phyloP scores from a whole-genome alignment of 1,284 basidiomycete genomes.

The Cryptococcus deneoformans region DNA sequence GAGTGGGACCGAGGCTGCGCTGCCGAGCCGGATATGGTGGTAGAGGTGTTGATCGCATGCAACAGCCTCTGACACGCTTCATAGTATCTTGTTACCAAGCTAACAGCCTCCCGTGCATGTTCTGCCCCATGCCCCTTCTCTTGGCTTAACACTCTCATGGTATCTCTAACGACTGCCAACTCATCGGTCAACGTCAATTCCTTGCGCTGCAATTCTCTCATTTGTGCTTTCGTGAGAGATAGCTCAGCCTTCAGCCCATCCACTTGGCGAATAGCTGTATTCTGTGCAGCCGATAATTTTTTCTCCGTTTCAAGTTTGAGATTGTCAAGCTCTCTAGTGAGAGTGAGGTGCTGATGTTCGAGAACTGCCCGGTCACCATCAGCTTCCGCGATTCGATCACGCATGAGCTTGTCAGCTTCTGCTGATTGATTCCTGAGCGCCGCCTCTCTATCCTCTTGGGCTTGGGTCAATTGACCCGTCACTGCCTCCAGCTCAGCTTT shows the following conservation, averaged over 20 bases:
- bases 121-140: constrained; percentile 32
- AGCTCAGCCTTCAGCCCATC: constrained; percentile 50
- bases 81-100: constrained; percentile 40
- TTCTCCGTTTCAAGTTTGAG: constrained; percentile 37
- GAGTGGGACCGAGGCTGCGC: constrained; percentile 13
- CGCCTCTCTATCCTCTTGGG: constrained; percentile 69
- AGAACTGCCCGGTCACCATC: constrained; percentile 86
- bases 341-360: constrained; percentile 77
- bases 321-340: constrained; percentile 55
- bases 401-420: constrained; percentile 77
- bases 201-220: constrained; percentile 42
- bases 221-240: constrained; percentile 43
- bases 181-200: constrained; percentile 44
- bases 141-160: constrained; percentile 26
- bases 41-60: constrained; percentile 38
- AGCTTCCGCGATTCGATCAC: constrained; percentile 84
- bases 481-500: constrained; percentile 45
- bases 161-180: constrained; percentile 41
- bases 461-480: constrained; percentile 62
- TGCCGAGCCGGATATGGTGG: constrained; percentile 43
- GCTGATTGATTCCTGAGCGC: constrained; percentile 68
- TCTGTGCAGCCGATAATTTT: constrained; percentile 43
- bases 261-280: constrained; percentile 40
- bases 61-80: constrained; percentile 41
- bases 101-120: constrained; percentile 40